phyloP scores from a whole-genome alignment of 768 basidiomycete genomes.

The Cytidiella melzeri region DNA sequence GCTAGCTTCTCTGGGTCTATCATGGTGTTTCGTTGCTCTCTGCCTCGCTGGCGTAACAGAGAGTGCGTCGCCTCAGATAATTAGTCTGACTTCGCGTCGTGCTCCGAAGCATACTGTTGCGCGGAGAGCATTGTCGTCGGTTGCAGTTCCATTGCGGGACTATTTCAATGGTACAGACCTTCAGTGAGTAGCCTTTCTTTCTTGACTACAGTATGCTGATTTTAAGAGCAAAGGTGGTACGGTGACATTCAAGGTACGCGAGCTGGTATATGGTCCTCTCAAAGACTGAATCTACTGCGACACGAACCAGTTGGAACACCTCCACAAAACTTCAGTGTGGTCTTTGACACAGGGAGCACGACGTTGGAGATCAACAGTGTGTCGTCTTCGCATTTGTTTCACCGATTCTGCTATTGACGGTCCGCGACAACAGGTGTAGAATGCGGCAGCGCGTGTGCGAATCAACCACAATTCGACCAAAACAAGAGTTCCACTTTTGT shows the following conservation, averaged over 20 bases:
- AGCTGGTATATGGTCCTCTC: too few species aligned
- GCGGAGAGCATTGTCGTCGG: too few species aligned
- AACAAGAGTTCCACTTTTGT: slow-evolving; percentile 46
- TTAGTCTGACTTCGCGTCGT: too few species aligned
- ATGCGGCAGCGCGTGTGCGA: slow-evolving; percentile 38
- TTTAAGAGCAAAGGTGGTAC: slow-evolving; percentile 36
- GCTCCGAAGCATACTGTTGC: too few species aligned
- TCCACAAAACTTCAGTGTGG: slow-evolving; percentile 40
- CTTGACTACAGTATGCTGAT: not conserved
- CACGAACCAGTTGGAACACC: slow-evolving; percentile 55
- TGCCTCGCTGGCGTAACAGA: too few species aligned
- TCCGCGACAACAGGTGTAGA: too few species aligned
- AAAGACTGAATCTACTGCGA: too few species aligned
- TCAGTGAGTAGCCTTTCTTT: slow-evolving; percentile 33
- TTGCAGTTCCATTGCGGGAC: slow-evolving; percentile 40
- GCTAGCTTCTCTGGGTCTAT: too few species aligned
- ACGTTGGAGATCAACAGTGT: slow-evolving; percentile 44
- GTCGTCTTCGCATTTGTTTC: slow-evolving; percentile 10
- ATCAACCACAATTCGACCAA: slow-evolving; percentile 42
- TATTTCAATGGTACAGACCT: slow-evolving; percentile 53
- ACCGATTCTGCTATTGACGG: too few species aligned
- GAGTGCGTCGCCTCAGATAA: too few species aligned
- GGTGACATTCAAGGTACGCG: slow-evolving; percentile 42
- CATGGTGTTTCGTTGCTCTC: too few species aligned
- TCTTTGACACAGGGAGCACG: slow-evolving; percentile 53